Percentiles rank a stretch among this genome's conserved stretches.
Conservation (phyloP, 2,329 filamentous ascomycete species). For the Penicillium sp. region DNA sequence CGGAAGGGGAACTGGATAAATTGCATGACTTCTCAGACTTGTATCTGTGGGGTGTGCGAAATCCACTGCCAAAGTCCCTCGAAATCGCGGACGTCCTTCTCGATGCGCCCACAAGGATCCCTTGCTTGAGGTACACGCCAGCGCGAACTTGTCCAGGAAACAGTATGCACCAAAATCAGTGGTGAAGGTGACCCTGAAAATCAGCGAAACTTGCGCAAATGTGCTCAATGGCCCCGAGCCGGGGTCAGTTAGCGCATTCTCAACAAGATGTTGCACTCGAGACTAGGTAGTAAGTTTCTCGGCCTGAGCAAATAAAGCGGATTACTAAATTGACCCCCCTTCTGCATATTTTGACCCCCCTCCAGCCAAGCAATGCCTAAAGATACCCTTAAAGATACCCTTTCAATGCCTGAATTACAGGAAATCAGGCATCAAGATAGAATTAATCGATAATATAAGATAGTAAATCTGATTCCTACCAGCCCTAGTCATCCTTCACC, state of each 20-base stretch:
- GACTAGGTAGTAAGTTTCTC: too few species aligned
- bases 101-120: background rate
- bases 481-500: too few species aligned
- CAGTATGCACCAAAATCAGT: background rate
- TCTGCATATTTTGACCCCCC: too few species aligned
- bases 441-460: too few species aligned
- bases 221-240: conserved; percentile 15
- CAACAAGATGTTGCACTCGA: background rate
- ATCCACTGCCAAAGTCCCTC: too few species aligned
- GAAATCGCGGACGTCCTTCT: background rate
- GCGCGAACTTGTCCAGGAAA: background rate
- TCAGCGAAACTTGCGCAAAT: conserved; percentile 19
- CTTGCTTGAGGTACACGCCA: background rate
- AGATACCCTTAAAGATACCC: too few species aligned
- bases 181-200: background rate
- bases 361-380: too few species aligned
- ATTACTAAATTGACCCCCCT: background rate
- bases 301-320: background rate
- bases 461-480: too few species aligned
- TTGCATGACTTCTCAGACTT: background rate
- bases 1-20: background rate
- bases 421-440: too few species aligned
- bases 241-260: background rate
- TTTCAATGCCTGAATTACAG: too few species aligned
- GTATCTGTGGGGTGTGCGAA: background rate